A percentile compares a stretch with the other conserved stretches of the same genome.
These are phyloP conservation scores for Corchorus olitorius DNA, from an alignment of 345 rosid species.

Conservation along the genomic window DNA sequence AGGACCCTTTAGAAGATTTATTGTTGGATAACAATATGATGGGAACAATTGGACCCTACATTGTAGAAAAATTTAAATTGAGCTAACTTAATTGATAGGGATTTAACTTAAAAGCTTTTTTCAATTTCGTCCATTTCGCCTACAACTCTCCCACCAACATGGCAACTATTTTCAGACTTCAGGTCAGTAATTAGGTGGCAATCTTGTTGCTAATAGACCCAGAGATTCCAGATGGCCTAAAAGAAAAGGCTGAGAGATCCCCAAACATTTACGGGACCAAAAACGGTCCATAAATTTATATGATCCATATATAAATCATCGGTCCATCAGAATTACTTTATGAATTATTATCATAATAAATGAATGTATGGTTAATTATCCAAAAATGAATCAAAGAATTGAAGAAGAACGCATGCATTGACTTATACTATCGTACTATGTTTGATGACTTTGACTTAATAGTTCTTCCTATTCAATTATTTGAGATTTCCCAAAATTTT, in stretches of 20 bases:
- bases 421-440: neutral
- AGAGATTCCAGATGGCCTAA: no score
- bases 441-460: no score
- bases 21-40: neutral
- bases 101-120: neutral
- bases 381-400: neutral
- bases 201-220: neutral
- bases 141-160: neutral
- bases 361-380: neutral
- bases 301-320: no score
- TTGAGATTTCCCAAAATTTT: no score
- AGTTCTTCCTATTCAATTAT: no score
- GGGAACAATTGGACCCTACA: slow-evolving; percentile 1
- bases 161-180: neutral
- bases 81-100: neutral
- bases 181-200: neutral
- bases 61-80: neutral
- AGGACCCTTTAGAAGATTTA: slow-evolving; percentile 9
- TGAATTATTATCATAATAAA: no score
- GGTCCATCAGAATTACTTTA: no score
- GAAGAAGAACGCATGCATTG: neutral
- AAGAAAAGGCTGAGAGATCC: neutral
- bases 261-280: neutral
- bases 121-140: neutral
- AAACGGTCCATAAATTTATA: neutral